phyloP scores from a whole-genome alignment of 805 yeast species.

The Yarrowia yakushimensis region DNA sequence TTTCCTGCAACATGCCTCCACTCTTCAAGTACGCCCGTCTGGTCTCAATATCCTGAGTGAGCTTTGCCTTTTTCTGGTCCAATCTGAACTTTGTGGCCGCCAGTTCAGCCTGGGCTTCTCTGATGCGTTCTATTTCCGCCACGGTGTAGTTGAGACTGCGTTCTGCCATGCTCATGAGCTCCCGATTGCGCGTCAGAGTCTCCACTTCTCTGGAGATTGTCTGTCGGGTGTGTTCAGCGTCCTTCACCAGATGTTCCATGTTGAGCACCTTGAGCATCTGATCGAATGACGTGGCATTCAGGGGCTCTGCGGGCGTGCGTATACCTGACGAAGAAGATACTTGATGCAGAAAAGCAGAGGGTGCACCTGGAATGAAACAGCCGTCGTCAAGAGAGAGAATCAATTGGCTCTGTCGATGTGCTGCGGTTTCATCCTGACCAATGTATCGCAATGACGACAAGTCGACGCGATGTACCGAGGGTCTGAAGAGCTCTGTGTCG shows the following conservation, averaged over 20 bases:
- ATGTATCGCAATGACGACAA: background rate
- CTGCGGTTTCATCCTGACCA: constrained; percentile 8
- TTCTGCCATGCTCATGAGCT: background rate
- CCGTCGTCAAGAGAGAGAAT: constrained; percentile 6
- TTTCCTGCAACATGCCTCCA: background rate
- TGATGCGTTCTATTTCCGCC: constrained; percentile 5
- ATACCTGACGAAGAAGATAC: background rate
- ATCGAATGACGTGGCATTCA: background rate
- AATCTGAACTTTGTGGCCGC: constrained; percentile 3
- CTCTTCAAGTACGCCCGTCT: constrained; percentile 5
- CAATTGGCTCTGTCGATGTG: background rate
- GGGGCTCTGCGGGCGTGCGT: constrained; percentile 15
- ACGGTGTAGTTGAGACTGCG: background rate
- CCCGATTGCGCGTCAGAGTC: background rate
- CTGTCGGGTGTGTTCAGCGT: constrained; percentile 1
- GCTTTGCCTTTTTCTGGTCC: background rate
- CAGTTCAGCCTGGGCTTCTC: background rate
- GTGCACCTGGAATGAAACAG: constrained; percentile 1
- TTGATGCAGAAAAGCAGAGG: background rate
- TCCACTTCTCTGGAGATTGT: background rate
- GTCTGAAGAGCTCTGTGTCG: background rate
- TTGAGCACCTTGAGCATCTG: constrained; percentile 21
- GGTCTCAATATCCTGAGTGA: background rate
- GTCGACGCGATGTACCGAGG: background rate
- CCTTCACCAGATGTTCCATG: constrained; percentile 17